Conservation (phyloP, 2,329 filamentous ascomycete species). For the Aurifilum marmelostoma region DNA sequence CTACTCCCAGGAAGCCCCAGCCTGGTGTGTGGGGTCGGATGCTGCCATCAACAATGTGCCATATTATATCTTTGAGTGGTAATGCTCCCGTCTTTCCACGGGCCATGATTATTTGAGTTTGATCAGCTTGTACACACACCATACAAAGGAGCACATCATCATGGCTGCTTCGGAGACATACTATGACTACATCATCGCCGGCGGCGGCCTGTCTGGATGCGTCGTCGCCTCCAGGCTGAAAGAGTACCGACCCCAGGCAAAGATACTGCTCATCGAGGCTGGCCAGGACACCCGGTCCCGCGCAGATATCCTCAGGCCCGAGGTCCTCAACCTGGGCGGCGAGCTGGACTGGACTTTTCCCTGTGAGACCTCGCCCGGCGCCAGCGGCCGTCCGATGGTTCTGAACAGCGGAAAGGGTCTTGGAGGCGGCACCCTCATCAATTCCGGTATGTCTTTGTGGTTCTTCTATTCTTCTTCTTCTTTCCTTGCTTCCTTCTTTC, state of each 20-base stretch:
- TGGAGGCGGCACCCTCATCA: conserved; percentile 46
- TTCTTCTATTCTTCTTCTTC: too few species aligned
- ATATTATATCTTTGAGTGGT: not conserved
- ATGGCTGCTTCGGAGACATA: not conserved
- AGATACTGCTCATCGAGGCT: conserved; percentile 45
- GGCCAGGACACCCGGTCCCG: conserved; percentile 38
- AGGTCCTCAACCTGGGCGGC: conserved; percentile 36
- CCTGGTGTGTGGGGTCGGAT: not conserved
- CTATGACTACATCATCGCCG: conserved; percentile 42
- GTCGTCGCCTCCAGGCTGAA: conserved; percentile 41
- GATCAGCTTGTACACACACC: not conserved
- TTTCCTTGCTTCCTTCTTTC: too few species aligned
- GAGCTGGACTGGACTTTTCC: conserved; percentile 43
- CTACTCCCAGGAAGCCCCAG: not conserved
- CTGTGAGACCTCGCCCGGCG: conserved; percentile 37
- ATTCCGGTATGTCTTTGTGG: conserved; percentile 38
- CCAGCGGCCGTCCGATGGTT: conserved; percentile 34
- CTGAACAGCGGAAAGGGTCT: conserved; percentile 44
- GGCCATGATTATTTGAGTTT: too few species aligned
- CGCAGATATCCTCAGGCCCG: conserved; percentile 35
- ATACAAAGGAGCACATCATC: not conserved
- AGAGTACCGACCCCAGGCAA: conserved; percentile 33
- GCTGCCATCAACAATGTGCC: not conserved
- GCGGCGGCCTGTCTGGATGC: conserved; percentile 31
- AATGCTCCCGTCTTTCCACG: not conserved